These are phyloP conservation scores for Phytophthora macrochlamydospora DNA, from an alignment of 352 stramenopile species.

Conservation along the genomic window DNA sequence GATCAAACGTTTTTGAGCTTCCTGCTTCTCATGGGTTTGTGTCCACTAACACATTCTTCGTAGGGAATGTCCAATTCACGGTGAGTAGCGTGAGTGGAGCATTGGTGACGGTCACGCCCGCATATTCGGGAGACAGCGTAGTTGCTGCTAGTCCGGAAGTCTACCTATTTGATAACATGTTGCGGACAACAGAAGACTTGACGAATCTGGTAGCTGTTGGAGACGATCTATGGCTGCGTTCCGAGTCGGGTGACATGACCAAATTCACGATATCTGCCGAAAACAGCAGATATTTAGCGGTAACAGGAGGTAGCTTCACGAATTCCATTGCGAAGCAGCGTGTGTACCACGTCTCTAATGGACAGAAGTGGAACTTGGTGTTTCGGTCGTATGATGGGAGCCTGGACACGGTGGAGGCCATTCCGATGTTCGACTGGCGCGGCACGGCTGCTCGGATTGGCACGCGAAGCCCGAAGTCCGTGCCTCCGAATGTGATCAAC, in stretches of 20 bases:
- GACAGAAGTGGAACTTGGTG: constrained; percentile 66
- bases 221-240: constrained; percentile 67
- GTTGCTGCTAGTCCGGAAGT: constrained; percentile 30
- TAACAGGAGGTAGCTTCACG: constrained; percentile 52
- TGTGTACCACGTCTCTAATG: constrained; percentile 45
- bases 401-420: constrained; percentile 60
- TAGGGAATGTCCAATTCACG: constrained; percentile 46
- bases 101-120: constrained; percentile 38
- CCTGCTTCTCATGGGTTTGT: constrained; percentile 47
- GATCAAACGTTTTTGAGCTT: constrained; percentile 41
- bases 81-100: constrained; percentile 26
- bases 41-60: constrained; percentile 37
- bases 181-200: constrained; percentile 68
- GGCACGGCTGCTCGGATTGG: constrained; percentile 61
- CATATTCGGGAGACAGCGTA: constrained; percentile 44
- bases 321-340: constrained; percentile 38
- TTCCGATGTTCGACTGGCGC: constrained; percentile 64
- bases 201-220: constrained; percentile 28
- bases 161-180: constrained; percentile 67
- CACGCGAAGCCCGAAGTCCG: constrained; percentile 38
- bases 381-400: constrained; percentile 70
- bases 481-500: constrained; percentile 45
- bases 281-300: constrained; percentile 40
- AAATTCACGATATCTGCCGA: constrained; percentile 47
- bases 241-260: constrained; percentile 43